phyloP scores from a whole-genome alignment of 345 rosid genomes.

The Mangifera indica region DNA sequence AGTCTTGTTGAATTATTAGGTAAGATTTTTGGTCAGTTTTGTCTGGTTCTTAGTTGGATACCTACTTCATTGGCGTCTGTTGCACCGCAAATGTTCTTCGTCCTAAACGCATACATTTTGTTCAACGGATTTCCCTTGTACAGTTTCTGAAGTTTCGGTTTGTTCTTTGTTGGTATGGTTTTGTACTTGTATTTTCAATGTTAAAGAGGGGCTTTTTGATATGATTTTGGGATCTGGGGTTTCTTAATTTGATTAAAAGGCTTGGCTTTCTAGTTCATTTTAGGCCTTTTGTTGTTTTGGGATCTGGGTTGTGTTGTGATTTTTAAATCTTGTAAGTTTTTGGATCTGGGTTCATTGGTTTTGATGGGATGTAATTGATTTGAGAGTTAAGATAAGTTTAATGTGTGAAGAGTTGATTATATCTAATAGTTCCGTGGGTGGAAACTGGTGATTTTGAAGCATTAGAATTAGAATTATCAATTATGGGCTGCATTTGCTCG shows the following conservation, averaged over 20 bases:
- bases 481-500: constrained; percentile 90
- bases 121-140: neutral
- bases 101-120: neutral
- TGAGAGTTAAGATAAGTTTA: neutral
- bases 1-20: neutral
- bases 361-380: neutral
- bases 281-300: neutral
- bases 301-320: constrained; percentile 15
- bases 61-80: constrained; percentile 10
- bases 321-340: neutral
- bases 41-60: constrained; percentile 16
- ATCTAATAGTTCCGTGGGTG: constrained; percentile 24
- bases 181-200: constrained; percentile 7
- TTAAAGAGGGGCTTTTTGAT: neutral
- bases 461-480: constrained; percentile 31
- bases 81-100: constrained; percentile 2
- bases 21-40: constrained; percentile 10
- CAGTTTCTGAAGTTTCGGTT: constrained; percentile 2
- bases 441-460: constrained; percentile 28
- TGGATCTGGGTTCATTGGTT: constrained; percentile 1
- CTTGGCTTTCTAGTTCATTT: constrained; percentile 3
- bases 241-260: neutral
- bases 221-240: neutral
- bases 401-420: neutral
- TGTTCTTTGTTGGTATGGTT: neutral